Base-by-base conservation (phyloP, 2,329 filamentous ascomycete species). In the Rasamsonia emersonii region DNA sequence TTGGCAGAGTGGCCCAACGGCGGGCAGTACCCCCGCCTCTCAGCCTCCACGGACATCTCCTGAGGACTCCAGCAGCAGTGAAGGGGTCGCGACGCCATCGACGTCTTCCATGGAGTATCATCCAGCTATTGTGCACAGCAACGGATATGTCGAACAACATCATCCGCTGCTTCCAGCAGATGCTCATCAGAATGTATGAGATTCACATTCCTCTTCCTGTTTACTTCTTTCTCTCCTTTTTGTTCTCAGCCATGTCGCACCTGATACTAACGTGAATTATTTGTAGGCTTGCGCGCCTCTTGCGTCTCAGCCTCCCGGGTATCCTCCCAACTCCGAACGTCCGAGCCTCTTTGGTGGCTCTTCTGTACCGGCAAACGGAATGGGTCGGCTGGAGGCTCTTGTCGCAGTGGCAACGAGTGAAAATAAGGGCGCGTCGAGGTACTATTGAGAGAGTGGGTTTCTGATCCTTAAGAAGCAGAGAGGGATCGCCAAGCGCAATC, bases 361-460 rank as follows among this genome's bases (percentile, higher is more conserved):
- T 6, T 36, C 51, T 26, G 37, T 36, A 27, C 45, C 51, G 20
- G 51, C 56, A 18, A 47, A 49, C 21, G 61, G 59, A 16, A 63
- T 68, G 60, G 63, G 61, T 26, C 56, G 64, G 14, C 50, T 69
- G n/a, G 65, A 69, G 40, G 65, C 64, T 30, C 57, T 69, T 28
- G 65, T 68, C 24, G 65, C 65, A 15, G 65, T 67, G 32, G 65
- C 65, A 19, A 68, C 65, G 5, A 65, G 63, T 33, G 64, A 64
- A 38, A 61, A 64, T 32, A 59, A 60, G 39, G 49, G 50, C 13
- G 38, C 51, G 5, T 36, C 55, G 6, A 56, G 54, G 37, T 39
- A 59, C 27, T 57, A 50, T 36, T 56, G 45, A 47, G 36, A 36
- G 36, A 28, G 32, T 28, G 24, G 32, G 35, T 24, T 24, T 26